A percentile compares a stretch with the other conserved stretches of the same genome.
Conservation (phyloP, 1,284 basidiomycete genomes). For the Malassezia sympodialis region DNA sequence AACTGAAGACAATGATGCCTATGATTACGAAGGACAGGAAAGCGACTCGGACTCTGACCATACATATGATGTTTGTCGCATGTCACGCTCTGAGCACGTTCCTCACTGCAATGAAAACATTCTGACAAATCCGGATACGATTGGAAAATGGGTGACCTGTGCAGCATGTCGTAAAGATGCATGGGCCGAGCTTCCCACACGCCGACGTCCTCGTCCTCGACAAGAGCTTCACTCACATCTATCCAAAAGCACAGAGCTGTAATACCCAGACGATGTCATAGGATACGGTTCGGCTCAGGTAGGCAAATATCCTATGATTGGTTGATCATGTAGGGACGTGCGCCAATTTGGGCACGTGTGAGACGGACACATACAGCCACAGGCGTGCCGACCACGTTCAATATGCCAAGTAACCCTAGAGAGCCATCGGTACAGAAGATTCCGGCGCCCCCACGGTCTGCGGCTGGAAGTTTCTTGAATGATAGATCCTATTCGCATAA, state of each 20-base stretch:
- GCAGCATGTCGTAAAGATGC: slow-evolving; percentile 34
- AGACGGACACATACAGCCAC: background rate
- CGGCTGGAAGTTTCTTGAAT: background rate
- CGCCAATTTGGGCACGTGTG: background rate
- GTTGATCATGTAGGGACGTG: background rate
- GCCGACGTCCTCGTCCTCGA: slow-evolving; percentile 16
- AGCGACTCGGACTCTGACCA: background rate
- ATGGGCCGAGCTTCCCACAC: slow-evolving; percentile 35
- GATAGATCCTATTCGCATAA: background rate
- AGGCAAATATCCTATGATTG: background rate
- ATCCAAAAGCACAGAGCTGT: background rate
- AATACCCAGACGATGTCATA: background rate
- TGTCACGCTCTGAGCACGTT: background rate
- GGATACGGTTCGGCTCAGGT: background rate
- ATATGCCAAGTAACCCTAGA: background rate
- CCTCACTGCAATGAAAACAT: background rate
- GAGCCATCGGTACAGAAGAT: background rate
- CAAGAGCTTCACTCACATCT: background rate
- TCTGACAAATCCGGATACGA: slow-evolving; percentile 1
- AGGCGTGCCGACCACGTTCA: background rate
- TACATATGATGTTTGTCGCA: background rate
- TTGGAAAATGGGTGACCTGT: slow-evolving; percentile 43
- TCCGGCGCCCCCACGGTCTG: background rate
- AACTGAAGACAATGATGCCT: slow-evolving; percentile 2
- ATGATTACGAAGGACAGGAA: slow-evolving; percentile 17